These are phyloP conservation scores for Ormosia emarginata DNA, from an alignment of 306 rosid species.

Conservation along the genomic window DNA sequence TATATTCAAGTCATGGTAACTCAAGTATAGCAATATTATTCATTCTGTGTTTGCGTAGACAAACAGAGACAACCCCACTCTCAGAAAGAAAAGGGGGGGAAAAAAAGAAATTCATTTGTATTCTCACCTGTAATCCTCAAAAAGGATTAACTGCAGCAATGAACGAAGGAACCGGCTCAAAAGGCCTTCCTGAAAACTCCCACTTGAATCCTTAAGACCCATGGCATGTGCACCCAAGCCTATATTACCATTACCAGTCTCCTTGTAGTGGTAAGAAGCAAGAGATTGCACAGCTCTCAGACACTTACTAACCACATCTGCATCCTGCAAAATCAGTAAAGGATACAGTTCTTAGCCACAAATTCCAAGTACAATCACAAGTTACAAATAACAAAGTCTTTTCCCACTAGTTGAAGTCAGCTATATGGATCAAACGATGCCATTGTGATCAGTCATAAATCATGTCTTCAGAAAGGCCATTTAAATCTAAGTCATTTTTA, in stretches of 20 bases:
- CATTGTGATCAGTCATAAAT: too few relatives aligned
- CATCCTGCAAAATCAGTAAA: constrained; percentile 51
- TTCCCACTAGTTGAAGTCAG: too few relatives aligned
- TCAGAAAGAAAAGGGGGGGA: neutral
- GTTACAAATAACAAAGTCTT: neutral
- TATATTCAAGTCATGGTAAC: neutral
- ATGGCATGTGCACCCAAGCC: constrained; percentile 75
- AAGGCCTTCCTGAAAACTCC: constrained; percentile 74
- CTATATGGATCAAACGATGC: too few relatives aligned
- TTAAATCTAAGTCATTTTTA: too few relatives aligned
- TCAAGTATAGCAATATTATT: neutral
- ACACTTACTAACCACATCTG: constrained; percentile 79
- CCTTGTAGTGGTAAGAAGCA: constrained; percentile 80
- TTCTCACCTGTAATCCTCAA: constrained; percentile 86
- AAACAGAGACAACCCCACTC: neutral
- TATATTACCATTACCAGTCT: constrained; percentile 55
- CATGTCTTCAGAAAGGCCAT: too few relatives aligned
- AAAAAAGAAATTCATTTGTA: neutral
- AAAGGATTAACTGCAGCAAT: constrained; percentile 79
- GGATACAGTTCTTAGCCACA: neutral
- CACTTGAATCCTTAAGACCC: constrained; percentile 51
- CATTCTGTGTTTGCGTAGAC: neutral
- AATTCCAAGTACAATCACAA: constrained; percentile 6
- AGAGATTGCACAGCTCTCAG: constrained; percentile 84
- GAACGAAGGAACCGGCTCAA: constrained; percentile 82